Percentiles rank a stretch among this genome's conserved stretches.
Conservation (phyloP, 164 flowering plant genomes). For the Liquidambar formosana region DNA sequence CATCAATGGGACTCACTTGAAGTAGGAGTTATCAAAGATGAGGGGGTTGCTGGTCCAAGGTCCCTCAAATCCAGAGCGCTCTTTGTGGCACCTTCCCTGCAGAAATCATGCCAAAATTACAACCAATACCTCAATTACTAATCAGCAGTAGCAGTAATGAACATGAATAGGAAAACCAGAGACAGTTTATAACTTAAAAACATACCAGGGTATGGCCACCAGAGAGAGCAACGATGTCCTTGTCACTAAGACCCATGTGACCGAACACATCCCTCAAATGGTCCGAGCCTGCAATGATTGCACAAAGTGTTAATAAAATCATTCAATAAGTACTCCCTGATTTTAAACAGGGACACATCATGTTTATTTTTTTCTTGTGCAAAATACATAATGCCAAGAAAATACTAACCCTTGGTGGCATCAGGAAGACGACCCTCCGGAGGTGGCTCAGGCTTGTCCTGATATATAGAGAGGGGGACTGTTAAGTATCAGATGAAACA, state of each 20-base stretch:
- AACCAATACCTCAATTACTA: background rate
- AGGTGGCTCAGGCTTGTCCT: conserved; percentile 89
- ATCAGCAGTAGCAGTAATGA: background rate
- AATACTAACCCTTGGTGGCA: conserved; percentile 76
- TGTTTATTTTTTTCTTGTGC: background rate
- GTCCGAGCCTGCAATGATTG: conserved; percentile 41
- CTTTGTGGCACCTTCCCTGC: conserved; percentile 64
- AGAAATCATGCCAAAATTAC: background rate
- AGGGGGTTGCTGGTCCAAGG: conserved; percentile 61
- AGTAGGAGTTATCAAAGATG: conserved; percentile 60
- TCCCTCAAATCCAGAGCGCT: conserved; percentile 67
- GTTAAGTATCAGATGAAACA: conserved; percentile 3
- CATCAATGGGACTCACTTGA: conserved; percentile 35
- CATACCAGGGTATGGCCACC: conserved; percentile 72
- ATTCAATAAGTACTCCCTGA: no score
- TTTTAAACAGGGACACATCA: no score
- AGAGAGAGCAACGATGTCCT: conserved; percentile 72
- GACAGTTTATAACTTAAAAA: background rate
- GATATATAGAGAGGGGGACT: background rate
- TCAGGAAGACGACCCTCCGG: conserved; percentile 95
- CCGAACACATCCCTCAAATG: conserved; percentile 61
- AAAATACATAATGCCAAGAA: background rate
- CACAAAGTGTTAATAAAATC: background rate
- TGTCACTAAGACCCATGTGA: conserved; percentile 59
- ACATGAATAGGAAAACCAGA: background rate